A percentile compares a stretch with the other conserved stretches of the same genome.
Evolutionary conservation across 108 stramenopile species (phyloP).

Genomic region (Skeletonema marinoi): DNA sequence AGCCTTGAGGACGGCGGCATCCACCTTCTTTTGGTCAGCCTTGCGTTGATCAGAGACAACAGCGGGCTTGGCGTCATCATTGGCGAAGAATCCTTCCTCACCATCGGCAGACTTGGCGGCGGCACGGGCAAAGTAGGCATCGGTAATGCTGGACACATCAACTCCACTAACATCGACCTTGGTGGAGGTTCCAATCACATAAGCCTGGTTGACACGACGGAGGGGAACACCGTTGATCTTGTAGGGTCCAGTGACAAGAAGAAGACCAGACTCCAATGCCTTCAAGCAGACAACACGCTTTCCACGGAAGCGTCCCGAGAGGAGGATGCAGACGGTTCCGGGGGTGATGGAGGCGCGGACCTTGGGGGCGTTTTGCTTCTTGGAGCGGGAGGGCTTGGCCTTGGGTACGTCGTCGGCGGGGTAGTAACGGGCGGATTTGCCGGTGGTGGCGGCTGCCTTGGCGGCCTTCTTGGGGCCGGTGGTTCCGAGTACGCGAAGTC

Average conservation of each 20-base stretch:
- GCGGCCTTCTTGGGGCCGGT: slow-evolving; percentile 63
- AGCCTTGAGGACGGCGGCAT: slow-evolving; percentile 81
- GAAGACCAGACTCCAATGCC: slow-evolving; percentile 93
- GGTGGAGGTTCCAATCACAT: slow-evolving; percentile 98
- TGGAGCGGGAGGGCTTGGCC: slow-evolving; percentile 62
- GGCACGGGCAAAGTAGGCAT: slow-evolving; percentile 93
- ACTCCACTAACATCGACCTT: slow-evolving; percentile 92
- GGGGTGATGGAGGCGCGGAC: slow-evolving; percentile 95
- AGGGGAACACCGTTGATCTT: slow-evolving; percentile 98
- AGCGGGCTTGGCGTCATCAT: slow-evolving; percentile 83
- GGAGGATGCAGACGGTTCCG: slow-evolving; percentile 97
- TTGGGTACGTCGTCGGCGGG: slow-evolving; percentile 94
- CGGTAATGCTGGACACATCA: slow-evolving; percentile 84
- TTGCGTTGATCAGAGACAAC: slow-evolving; percentile 92
- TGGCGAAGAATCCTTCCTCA: slow-evolving; percentile 91
- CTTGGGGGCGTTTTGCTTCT: slow-evolving; percentile 89
- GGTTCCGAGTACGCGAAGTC: slow-evolving; percentile 48
- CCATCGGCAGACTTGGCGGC: slow-evolving; percentile 55
- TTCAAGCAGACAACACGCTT: slow-evolving; percentile 99
- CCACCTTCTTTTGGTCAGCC: slow-evolving; percentile 95
- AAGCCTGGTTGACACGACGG: slow-evolving; percentile 98
- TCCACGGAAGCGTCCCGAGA: slow-evolving; percentile 99
- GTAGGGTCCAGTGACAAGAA: slow-evolving; percentile 99
- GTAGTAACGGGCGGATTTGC: slow-evolving; percentile 78
- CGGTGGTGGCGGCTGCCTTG: slow-evolving; percentile 45